Evolutionary conservation across 2,329 filamentous ascomycete species (phyloP).

Genomic region (Penicillium sp.): DNA sequence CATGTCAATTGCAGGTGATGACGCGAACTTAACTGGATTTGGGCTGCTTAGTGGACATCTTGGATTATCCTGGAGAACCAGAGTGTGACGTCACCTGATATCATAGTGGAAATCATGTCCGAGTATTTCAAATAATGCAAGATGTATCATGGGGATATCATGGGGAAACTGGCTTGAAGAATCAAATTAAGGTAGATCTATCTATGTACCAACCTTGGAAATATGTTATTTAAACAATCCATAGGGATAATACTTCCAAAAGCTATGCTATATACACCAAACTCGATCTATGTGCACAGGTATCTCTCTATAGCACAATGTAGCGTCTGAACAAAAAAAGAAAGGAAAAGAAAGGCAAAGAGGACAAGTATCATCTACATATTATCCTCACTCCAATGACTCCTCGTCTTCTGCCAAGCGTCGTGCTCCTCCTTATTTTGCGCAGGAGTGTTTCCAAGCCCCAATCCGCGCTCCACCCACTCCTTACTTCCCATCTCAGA

Average conservation of each 20-base stretch:
- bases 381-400: conserved; percentile 51
- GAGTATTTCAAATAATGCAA: neutral
- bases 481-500: conserved; percentile 91
- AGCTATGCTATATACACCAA: conserved; percentile 1
- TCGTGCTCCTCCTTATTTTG: conserved; percentile 47
- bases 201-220: neutral
- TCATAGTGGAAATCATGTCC: neutral
- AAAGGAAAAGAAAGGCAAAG: neutral
- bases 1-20: neutral
- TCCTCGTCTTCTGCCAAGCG: conserved; percentile 49
- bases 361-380: conserved; percentile 26
- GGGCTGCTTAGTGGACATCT: neutral
- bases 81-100: neutral
- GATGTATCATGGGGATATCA: neutral
- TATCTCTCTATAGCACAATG: conserved; percentile 1
- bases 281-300: conserved; percentile 3
- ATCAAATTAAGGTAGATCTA: neutral
- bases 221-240: neutral
- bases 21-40: neutral
- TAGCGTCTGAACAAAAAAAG: neutral
- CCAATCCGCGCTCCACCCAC: conserved; percentile 81
- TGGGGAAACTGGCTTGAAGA: neutral
- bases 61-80: neutral
- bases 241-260: neutral
- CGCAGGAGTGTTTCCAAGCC: conserved; percentile 45